Evolutionary conservation across 805 yeast genomes (phyloP), one percentile per base, ranked within the genome.

Genomic region (Metschnikowia chrysomelidarum): DNA sequence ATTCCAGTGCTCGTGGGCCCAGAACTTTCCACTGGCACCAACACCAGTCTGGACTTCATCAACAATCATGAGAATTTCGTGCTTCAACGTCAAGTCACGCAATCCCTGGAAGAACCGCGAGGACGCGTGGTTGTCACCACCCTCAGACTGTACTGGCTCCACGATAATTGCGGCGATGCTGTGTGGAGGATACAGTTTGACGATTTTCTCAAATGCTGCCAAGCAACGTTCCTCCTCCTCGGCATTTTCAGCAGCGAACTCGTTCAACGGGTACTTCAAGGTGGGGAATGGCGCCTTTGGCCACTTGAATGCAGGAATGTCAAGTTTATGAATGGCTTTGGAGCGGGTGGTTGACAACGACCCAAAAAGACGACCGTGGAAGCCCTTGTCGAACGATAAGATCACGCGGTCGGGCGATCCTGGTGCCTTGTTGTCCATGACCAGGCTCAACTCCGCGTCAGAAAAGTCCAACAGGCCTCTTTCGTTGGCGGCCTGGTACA

Each of bases 41-140:
- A 80, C 82, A 47, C 86, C 87, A 11, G 86, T 79, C 60, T 80
- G 87, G 26, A 80, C 87, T 59, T 80, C 87, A 52, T 80, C 87
- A 24, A 80, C 73, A 48, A 80, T 80, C 72, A 77, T 66, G 35
- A 80, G 67, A 21, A 77, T 68, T 26, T 69, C 78, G 56, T 76
- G 60, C 51, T 78, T 74, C 47, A 69, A 56, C 20, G 86, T 78
- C 37, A 80, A 51, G 27, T 73, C 76, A 62, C 87, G 71, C 44
- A 80, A 59, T 11, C 76, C 72, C 58, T 80, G 84, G 68, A 78
- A 77, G 57, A 77, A 80, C 34, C 59, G 67, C 15, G 75, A 59
- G 10, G 82, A 69, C 0, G 81, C 86, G 49, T 80, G 87, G 64
- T 80, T 80, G 57, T 80, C 87, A 54, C 87, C 87, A 54, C 86